Evolutionary conservation across 352 stramenopile species (phyloP).

Genomic region (Pythium rhizo-oryzae): DNA sequence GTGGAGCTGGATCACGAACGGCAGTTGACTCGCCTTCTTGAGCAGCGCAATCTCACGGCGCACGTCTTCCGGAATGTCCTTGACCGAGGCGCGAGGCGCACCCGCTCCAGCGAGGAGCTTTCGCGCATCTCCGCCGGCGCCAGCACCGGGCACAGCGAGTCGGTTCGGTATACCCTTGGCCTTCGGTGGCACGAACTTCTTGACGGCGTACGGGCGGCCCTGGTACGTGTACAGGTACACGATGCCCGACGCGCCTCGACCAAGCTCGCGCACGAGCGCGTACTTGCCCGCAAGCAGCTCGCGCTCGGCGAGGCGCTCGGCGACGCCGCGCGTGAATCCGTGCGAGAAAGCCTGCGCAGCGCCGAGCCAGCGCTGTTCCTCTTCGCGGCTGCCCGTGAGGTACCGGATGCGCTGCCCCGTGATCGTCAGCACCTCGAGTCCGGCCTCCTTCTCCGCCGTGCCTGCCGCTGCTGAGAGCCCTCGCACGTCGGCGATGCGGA

Average conservation of each 20-base stretch:
- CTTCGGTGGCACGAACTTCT: constrained; percentile 70
- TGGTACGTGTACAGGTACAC: constrained; percentile 77
- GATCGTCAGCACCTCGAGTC: constrained; percentile 41
- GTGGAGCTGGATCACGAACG: constrained; percentile 66
- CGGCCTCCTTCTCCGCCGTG: constrained; percentile 4
- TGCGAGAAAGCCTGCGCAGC: constrained; percentile 43
- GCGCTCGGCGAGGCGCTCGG: constrained; percentile 51
- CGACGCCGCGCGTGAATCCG: constrained; percentile 53
- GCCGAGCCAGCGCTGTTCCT: constrained; percentile 50
- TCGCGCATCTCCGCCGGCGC: neutral
- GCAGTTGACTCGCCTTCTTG: constrained; percentile 72
- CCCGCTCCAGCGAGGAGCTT: neutral
- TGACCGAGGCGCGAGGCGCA: neutral
- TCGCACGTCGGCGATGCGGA: constrained; percentile 10
- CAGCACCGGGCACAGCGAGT: constrained; percentile 32
- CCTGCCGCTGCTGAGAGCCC: neutral
- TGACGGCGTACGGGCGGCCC: constrained; percentile 65
- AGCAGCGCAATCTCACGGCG: constrained; percentile 75
- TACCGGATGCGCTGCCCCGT: constrained; percentile 40
- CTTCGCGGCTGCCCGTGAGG: constrained; percentile 41
- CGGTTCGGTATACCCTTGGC: constrained; percentile 54
- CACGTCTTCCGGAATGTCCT: constrained; percentile 53
- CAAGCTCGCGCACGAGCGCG: constrained; percentile 70
- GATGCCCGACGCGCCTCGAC: constrained; percentile 64
- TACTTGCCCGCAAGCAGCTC: constrained; percentile 71